phyloP scores from a whole-genome alignment of 768 basidiomycete species.

The Phlegmacium glaucopus region DNA sequence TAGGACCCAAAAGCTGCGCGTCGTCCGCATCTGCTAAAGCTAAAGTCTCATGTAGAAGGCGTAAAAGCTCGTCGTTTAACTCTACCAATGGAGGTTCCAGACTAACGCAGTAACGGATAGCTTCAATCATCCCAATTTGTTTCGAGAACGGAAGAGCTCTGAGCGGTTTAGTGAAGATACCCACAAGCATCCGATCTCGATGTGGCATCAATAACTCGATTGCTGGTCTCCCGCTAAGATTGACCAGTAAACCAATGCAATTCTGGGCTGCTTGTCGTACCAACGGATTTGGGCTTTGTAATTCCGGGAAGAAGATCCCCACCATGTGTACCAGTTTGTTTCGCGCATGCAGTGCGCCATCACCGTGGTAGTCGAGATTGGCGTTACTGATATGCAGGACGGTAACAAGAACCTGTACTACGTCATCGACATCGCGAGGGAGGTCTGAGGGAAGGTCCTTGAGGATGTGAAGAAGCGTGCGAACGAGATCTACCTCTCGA shows the following conservation, averaged over 20 bases:
- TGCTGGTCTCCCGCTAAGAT: conserved; percentile 66
- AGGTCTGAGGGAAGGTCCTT: conserved; percentile 94
- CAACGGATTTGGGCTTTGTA: conserved; percentile 80
- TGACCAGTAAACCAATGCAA: conserved; percentile 75
- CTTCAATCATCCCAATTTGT: conserved; percentile 98
- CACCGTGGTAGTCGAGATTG: conserved; percentile 42
- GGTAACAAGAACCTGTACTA: conserved; percentile 69
- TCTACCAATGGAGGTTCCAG: conserved; percentile 88
- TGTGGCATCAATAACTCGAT: conserved; percentile 81
- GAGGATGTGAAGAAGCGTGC: conserved; percentile 85
- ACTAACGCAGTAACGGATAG: conserved; percentile 89
- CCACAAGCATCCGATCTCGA: conserved; percentile 82
- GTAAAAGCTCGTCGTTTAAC: conserved; percentile 86
- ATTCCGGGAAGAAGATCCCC: conserved; percentile 84
- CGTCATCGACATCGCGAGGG: conserved; percentile 75
- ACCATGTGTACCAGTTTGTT: conserved; percentile 66
- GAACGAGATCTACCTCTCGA: conserved; percentile 85
- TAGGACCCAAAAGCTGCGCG: conserved; percentile 69
- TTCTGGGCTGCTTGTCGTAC: conserved; percentile 83
- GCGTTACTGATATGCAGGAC: conserved; percentile 62
- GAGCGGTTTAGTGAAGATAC: conserved; percentile 95
- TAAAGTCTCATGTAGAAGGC: conserved; percentile 89
- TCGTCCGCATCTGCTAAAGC: conserved; percentile 97
- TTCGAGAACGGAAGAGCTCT: conserved; percentile 91
- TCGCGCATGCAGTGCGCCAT: conserved; percentile 39